Base-by-base conservation (phyloP, 139 green algal genomes). In the Closterium sp. region DNA sequence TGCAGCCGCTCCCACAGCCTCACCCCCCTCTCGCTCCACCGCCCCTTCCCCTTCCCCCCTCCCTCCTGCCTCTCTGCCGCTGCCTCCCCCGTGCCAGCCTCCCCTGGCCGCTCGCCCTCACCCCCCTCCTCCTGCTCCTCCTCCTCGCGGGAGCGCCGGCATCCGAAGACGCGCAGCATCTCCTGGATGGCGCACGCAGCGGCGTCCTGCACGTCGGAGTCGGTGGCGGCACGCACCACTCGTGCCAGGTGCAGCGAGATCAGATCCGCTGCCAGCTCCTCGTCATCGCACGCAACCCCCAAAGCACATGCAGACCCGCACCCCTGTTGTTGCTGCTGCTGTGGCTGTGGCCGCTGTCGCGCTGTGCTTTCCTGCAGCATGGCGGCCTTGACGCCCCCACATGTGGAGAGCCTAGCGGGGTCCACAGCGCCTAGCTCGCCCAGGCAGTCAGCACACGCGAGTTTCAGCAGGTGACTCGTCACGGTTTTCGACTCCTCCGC, bases 121-220 rank as follows among this genome's bases (percentile, higher is more conserved):
- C 17, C 34, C 13, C 30, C 89, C 89, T 38, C 29, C 0, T 32
- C 11, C 17, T 1, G n/a, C n/a, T 32, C 27, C 27, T 70, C 62
- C 50, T 29, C 29, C 28, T 24, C 11, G n/a, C 34, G 34, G 31
- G 24, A 32, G 32, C 7, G 89, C 27, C 85, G 28, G 86, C 95
- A 96, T 4, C 87, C 89, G 32, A 42, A 85, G 70, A 90, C 17
- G 31, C 90, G 92, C 32, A 96, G 93, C 45, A 96, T 79, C 86
- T 95, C 95, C 94, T 98, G 97, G 4, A 98, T 97, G 13, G 97
- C 96, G 62, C 98, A 96, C 1, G 96, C 96, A 2, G 96, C 95
- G 32, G 96, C 94, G 31, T 98, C 97, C 85, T 98, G 96, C 27
- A 96, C 94, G 17, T 96, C 93, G 70, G 98, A 94, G 90, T 97